phyloP scores from a whole-genome alignment of 2,329 filamentous ascomycete species.

The Cladosporium sphaerospermum region DNA sequence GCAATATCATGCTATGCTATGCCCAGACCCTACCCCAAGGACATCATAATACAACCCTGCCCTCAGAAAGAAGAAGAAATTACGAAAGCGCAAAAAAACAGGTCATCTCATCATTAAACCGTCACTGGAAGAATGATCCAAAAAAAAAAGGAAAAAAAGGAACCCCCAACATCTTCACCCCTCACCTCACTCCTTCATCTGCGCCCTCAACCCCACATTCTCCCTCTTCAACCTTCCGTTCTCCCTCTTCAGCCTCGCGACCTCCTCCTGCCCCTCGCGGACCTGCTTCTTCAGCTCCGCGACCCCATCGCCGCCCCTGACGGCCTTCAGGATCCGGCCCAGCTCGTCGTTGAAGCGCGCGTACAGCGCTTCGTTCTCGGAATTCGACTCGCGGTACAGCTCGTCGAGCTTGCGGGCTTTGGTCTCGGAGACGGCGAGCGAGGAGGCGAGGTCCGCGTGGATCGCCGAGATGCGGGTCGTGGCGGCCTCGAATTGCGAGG shows the following conservation, averaged over 20 bases:
- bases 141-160: too few species aligned
- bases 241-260: constrained; percentile 72
- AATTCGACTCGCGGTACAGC: constrained; percentile 77
- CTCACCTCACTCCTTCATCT: constrained; percentile 35
- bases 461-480: constrained; percentile 57
- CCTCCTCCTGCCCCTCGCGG: constrained; percentile 70
- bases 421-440: constrained; percentile 64
- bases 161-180: too few species aligned
- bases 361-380: constrained; percentile 89
- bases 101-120: too few species aligned
- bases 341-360: constrained; percentile 89
- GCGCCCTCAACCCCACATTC: constrained; percentile 58
- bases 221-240: constrained; percentile 78
- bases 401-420: constrained; percentile 81
- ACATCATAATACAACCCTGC: too few species aligned
- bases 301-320: constrained; percentile 69
- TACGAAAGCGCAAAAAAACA: too few species aligned
- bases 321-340: constrained; percentile 69
- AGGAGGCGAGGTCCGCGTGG: constrained; percentile 64
- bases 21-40: too few species aligned
- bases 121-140: too few species aligned
- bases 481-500: constrained; percentile 53
- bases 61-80: too few species aligned
- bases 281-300: constrained; percentile 68
- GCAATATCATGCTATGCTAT: too few species aligned